phyloP scores from a whole-genome alignment of 768 basidiomycete species.

The Pholiota molesta region DNA sequence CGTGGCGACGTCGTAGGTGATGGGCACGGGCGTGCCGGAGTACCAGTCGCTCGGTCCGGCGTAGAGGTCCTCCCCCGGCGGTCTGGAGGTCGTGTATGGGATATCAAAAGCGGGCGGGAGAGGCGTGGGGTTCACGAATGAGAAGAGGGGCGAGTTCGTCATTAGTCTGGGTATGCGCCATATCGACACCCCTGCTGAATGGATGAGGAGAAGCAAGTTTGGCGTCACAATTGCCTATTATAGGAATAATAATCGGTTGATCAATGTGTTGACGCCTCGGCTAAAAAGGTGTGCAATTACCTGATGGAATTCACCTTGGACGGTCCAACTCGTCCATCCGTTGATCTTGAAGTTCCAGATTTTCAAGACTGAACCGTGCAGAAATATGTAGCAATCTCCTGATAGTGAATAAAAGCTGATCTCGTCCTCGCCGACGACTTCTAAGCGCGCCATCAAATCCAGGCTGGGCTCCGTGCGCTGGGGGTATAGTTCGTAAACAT shows the following conservation, averaged over 20 bases:
- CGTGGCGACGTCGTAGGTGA: constrained; percentile 3
- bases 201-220: constrained; percentile 12
- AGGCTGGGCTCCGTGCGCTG: constrained; percentile 8
- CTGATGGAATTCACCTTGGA: constrained; percentile 15
- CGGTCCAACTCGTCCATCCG: constrained; percentile 21
- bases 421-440: neutral
- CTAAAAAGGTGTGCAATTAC: neutral
- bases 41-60: constrained; percentile 22
- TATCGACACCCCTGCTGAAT: constrained; percentile 5
- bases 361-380: constrained; percentile 11
- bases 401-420: constrained; percentile 16
- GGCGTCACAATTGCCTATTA: constrained; percentile 15
- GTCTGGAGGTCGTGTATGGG: neutral
- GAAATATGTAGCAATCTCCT: constrained; percentile 10
- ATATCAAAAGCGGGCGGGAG: neutral
- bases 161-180: constrained; percentile 16
- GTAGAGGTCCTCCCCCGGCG: neutral
- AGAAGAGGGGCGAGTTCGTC: constrained; percentile 3
- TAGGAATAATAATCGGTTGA: neutral
- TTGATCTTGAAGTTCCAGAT: constrained; percentile 21
- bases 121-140: neutral
- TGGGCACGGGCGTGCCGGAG: constrained; percentile 15
- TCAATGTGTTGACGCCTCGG: neutral
- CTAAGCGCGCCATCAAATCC: constrained; percentile 8
- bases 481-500: constrained; percentile 20